Base-by-base conservation (phyloP, 2,329 filamentous ascomycete species). In the Epicoccum nigrum region DNA sequence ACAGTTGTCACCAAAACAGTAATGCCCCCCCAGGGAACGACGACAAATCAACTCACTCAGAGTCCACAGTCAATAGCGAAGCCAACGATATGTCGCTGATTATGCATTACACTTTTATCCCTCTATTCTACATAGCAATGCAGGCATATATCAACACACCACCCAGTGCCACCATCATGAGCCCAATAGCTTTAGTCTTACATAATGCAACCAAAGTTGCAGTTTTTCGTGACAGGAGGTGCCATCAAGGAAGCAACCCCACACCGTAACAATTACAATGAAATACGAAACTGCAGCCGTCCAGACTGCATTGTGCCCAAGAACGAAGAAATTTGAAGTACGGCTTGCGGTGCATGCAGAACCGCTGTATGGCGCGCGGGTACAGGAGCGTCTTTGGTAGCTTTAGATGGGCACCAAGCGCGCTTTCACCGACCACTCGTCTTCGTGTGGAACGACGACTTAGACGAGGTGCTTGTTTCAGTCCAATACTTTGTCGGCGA, bases 251-350 rank as follows among this genome's bases (percentile, higher is more conserved):
- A 41, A 45, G 46, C 51, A 46, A 50, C 45, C 51, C 50, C 42
- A 51, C 39, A 50, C 28, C 51, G 42, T 54, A 39, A 44, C 51
- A 54, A 54, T 54, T 54, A 54, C 46, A 54, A 54, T 43, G 19
- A 23, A 39, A 43, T 54, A 54, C 37, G 38, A 47, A 54, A 54
- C 19, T 32, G 51, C 46, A 35, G 51, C 37, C 46, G 28, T 44
- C 40, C 38, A 51, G 45, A 42, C 41, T 46, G 45, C 45, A n/a
- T 45, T 27, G 45, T 48, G 51, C 40, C 40, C 9, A 41, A 44
- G 45, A 48, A 49, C 43, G 45, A 54, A 54, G 35, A 40, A 43
- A 44, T 35, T 12, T 28, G 31, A 34, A 17, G 17, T 34, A 23
- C 20, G 23, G 33, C n/a, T 34, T 23, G 39, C 15, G 21, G 15